Conservation (phyloP, 2,329 filamentous ascomycete genomes). For the Ophiosphaerella herpotricha region DNA sequence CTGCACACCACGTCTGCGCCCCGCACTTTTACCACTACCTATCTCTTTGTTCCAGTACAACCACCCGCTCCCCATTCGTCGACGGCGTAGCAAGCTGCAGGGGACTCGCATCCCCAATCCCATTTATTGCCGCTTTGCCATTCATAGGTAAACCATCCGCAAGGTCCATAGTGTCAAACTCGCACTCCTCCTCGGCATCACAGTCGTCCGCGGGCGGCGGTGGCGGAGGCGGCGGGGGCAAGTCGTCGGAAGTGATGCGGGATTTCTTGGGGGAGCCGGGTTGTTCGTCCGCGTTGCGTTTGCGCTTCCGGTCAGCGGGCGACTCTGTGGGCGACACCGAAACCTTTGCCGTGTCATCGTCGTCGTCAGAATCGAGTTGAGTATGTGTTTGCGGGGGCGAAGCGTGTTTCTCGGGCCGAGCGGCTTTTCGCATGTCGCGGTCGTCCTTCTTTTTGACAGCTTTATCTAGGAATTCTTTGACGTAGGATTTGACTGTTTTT, state of each 20-base stretch:
- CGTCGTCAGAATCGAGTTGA: conserved; percentile 15
- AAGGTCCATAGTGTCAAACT: background rate
- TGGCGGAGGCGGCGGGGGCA: conserved; percentile 50
- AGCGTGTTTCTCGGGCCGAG: conserved; percentile 33
- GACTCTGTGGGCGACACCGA: conserved; percentile 30
- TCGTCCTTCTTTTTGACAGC: conserved; percentile 71
- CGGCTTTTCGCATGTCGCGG: conserved; percentile 64
- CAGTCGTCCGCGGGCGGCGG: conserved; percentile 38
- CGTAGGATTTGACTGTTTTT: conserved; percentile 80
- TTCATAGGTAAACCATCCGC: conserved; percentile 7
- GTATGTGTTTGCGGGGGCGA: too few species aligned
- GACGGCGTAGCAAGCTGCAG: conserved; percentile 53
- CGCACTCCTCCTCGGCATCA: conserved; percentile 31
- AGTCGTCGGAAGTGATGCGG: conserved; percentile 39
- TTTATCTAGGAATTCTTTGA: conserved; percentile 84
- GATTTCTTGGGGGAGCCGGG: conserved; percentile 38
- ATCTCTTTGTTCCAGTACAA: too few species aligned
- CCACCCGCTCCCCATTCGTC: conserved; percentile 30
- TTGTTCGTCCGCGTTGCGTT: conserved; percentile 41
- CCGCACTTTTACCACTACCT: too few species aligned
- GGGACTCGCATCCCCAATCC: conserved; percentile 33
- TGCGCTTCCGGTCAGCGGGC: conserved; percentile 42
- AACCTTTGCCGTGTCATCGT: conserved; percentile 20
- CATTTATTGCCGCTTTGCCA: conserved; percentile 8
- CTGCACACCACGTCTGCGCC: too few species aligned